Base-by-base conservation (phyloP, 179 eudicot genomes). In the Vitellaria paradoxa region DNA sequence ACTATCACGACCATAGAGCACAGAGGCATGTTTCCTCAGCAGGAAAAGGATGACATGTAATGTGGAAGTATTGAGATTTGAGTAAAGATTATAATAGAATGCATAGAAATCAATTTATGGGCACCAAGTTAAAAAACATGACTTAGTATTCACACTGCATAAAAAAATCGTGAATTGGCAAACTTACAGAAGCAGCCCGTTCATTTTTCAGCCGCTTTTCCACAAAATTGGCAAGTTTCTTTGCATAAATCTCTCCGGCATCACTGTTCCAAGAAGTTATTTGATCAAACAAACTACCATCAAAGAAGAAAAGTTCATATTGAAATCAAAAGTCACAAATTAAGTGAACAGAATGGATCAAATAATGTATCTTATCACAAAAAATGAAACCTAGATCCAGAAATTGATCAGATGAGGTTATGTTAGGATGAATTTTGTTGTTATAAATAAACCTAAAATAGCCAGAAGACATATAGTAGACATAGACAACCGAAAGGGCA, bases 171-270 rank as follows among this genome's bases (percentile, higher is more conserved):
- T 40, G 50, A 10, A 46, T 73, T 52, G 30, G 55, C 57, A 65
- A 73, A 76, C 99, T 96, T 91, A 96, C 99, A 78, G 98, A 96
- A 77, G 99, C 99, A 82, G 99, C 96, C 65, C 90, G 87, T 65
- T 96, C 98, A 76, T 86, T 88, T 85, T 96, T 93, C 78, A 96
- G 93, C 75, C 99, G 84, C 80, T 92, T 96, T 52, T 96, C 98
- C 72, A 96, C 98, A 76, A 96, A 96, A 83, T 91, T 89, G 67
- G 94, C 88, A 81, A 96, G 98, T 84, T 93, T 96, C 92, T 91
- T 96, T 77, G 96, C 89, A 82, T 96, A 96, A 65, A 90, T 78
- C 80, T 90, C 94, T 42, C 99, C 99, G 65, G 89, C 56, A 77
- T 91, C 97, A 87, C 99, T 93, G 90, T 74, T 78, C 64, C 61